Evolutionary conservation across 2,329 filamentous ascomycete species (phyloP).

Genomic region (Fusarium penzigii): DNA sequence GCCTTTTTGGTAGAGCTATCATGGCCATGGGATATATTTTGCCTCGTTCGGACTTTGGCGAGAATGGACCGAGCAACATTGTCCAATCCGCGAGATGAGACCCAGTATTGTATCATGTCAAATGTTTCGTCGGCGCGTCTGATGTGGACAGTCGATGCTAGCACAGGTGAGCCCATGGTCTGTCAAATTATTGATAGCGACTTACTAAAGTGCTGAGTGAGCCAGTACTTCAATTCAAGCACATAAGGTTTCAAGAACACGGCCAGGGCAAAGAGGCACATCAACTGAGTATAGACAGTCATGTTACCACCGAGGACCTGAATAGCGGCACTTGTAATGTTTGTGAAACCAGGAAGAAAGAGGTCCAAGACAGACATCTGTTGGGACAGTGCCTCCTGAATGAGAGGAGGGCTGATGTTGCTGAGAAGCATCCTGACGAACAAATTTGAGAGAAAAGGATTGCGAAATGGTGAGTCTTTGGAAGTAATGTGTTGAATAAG

Average conservation of each 20-base stretch:
- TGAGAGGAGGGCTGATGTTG: slow-evolving; percentile 9
- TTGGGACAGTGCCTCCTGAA: slow-evolving; percentile 6
- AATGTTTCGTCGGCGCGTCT: background rate
- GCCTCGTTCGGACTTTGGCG: background rate
- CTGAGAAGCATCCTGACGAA: slow-evolving; percentile 3
- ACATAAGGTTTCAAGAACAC: slow-evolving; percentile 7
- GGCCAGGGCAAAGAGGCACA: slow-evolving; percentile 10
- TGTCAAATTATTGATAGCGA: background rate
- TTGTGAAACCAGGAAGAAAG: slow-evolving; percentile 10
- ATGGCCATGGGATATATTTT: background rate
- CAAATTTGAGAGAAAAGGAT: background rate
- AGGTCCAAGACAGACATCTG: no score
- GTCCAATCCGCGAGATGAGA: background rate
- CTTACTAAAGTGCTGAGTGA: slow-evolving; percentile 11
- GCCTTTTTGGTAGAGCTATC: slow-evolving; percentile 5
- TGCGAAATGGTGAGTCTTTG: slow-evolving; percentile 1
- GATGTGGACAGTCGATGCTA: slow-evolving; percentile 6
- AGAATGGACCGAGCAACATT: background rate
- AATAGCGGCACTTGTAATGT: slow-evolving; percentile 5
- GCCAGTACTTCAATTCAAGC: slow-evolving; percentile 2
- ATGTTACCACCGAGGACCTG: slow-evolving; percentile 6
- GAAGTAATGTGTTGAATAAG: slow-evolving; percentile 1
- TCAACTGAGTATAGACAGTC: slow-evolving; percentile 7
- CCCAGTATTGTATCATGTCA: background rate
- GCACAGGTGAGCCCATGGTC: background rate